These are phyloP conservation scores for Pinus albicaulis DNA, from an alignment of 75 land plant species.

Conservation along the genomic window DNA sequence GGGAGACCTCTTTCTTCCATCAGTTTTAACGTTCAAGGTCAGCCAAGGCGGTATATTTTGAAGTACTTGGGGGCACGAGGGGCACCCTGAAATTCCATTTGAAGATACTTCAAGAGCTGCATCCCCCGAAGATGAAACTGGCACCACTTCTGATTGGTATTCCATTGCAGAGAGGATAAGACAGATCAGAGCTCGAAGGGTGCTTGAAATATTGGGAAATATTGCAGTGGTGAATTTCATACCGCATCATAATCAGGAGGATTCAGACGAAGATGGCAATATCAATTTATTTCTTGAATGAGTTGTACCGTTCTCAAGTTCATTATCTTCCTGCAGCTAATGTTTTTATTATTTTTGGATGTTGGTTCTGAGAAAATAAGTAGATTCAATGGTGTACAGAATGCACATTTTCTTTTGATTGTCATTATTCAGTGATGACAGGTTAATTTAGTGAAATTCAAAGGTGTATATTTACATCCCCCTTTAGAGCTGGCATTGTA, in stretches of 20 bases:
- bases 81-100: too few species aligned
- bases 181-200: conserved; percentile 8
- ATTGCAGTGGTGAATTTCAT: conserved; percentile 1
- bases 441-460: background rate
- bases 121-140: background rate
- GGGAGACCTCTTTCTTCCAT: conserved; percentile 9
- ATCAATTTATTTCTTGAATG: background rate
- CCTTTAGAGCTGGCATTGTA: background rate
- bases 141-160: background rate
- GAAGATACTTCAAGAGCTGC: background rate
- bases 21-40: background rate
- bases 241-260: background rate
- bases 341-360: background rate
- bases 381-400: background rate
- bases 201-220: conserved; percentile 7
- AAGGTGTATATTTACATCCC: background rate
- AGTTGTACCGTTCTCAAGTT: background rate
- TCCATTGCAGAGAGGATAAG: conserved; percentile 9
- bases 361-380: background rate
- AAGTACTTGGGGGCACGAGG: background rate
- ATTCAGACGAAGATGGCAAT: conserved; percentile 4
- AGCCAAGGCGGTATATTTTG: conserved; percentile 1
- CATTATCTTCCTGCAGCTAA: background rate
- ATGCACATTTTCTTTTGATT: background rate
- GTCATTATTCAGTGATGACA: background rate